Conservation (phyloP, 2,329 filamentous ascomycete genomes). For the Aurifilum marmelostoma region DNA sequence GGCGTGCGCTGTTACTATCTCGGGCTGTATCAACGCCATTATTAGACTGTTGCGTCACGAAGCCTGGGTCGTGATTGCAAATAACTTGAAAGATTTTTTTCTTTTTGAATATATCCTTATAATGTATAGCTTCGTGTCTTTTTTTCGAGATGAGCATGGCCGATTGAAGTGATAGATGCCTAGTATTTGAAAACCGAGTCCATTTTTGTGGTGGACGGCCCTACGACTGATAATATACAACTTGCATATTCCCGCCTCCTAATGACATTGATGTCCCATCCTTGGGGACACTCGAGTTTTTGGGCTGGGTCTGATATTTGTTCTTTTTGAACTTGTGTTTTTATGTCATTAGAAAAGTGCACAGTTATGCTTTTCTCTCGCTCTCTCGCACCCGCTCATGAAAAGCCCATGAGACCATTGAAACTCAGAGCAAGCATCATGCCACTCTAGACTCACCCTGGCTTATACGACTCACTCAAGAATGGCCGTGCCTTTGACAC, state of each 20-base stretch:
- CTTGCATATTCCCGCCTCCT: neutral
- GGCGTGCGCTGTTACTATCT: neutral
- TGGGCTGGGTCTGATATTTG: neutral
- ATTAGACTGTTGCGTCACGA: neutral
- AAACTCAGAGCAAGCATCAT: neutral
- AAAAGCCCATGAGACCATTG: neutral
- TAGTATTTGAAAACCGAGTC: no score
- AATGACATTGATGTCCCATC: neutral
- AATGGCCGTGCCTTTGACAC: conserved; percentile 57
- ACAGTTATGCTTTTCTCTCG: neutral
- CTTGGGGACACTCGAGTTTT: neutral
- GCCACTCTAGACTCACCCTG: neutral
- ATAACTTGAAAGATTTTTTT: neutral
- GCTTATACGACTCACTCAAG: neutral
- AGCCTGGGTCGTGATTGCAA: neutral
- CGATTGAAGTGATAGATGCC: neutral
- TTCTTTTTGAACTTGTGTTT: neutral
- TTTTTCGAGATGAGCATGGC: neutral
- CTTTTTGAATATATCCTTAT: neutral
- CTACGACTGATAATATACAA: neutral
- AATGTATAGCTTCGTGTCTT: neutral
- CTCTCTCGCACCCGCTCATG: neutral
- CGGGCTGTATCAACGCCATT: conserved; percentile 5
- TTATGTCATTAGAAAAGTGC: neutral
- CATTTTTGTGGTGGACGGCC: no score